These are phyloP conservation scores for Pythium plurisporium DNA, from an alignment of 352 stramenopile genomes.

Conservation along the genomic window DNA sequence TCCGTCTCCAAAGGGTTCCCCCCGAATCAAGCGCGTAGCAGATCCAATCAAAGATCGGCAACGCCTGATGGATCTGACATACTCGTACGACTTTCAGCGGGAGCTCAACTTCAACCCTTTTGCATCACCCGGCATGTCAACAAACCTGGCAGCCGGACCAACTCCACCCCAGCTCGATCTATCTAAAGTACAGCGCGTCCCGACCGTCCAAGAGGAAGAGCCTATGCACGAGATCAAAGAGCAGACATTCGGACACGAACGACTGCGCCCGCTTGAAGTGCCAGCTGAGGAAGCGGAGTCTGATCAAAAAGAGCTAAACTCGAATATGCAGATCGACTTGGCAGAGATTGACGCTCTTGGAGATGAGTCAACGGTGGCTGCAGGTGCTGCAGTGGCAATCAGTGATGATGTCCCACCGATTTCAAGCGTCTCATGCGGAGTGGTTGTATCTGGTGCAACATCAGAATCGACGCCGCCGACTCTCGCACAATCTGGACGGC, in stretches of 20 bases:
- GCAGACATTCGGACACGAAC: constrained; percentile 4
- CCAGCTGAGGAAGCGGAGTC: no score
- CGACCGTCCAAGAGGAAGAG: constrained; percentile 19
- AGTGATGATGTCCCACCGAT: no score
- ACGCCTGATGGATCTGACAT: constrained; percentile 56
- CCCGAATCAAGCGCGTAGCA: neutral
- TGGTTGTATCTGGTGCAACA: no score
- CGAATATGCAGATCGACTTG: no score
- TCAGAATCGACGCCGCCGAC: no score
- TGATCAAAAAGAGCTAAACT: no score
- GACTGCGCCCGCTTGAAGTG: no score
- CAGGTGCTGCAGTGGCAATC: no score
- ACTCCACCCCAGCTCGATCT: constrained; percentile 3
- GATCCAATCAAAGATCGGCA: constrained; percentile 21
- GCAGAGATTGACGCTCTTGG: no score
- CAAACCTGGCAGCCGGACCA: neutral
- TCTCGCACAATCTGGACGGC: no score
- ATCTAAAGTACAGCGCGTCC: neutral
- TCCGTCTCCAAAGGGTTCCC: constrained; percentile 3
- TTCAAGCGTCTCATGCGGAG: no score
- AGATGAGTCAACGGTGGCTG: no score
- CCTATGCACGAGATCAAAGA: neutral
- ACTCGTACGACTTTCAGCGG: constrained; percentile 63
- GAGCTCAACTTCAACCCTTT: constrained; percentile 58
- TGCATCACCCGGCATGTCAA: constrained; percentile 18